Percentiles rank a stretch among this genome's conserved stretches.
Conservation (phyloP, 2,329 filamentous ascomycete species). For the Fusarium praegraminearum region DNA sequence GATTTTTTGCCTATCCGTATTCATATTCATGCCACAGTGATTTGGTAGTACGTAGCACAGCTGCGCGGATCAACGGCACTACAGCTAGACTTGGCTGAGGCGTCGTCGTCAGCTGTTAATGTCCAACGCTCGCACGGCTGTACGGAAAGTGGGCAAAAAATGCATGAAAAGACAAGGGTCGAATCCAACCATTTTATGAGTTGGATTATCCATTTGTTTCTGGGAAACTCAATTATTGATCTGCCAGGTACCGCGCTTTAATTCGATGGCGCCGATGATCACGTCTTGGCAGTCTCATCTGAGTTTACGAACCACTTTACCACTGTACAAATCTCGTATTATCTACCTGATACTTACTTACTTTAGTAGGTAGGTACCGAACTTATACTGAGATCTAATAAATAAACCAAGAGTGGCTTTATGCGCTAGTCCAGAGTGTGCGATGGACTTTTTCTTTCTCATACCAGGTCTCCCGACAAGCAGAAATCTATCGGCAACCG, state of each 20-base stretch:
- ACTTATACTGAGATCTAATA: background rate
- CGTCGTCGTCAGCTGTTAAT: slow-evolving; percentile 42
- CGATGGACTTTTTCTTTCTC: background rate
- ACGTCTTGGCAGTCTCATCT: slow-evolving; percentile 32
- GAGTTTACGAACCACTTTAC: slow-evolving; percentile 8
- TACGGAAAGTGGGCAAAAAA: slow-evolving; percentile 34
- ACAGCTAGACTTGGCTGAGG: slow-evolving; percentile 39
- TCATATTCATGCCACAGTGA: background rate
- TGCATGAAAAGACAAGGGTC: slow-evolving; percentile 24
- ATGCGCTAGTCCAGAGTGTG: background rate
- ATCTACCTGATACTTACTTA: too few species aligned
- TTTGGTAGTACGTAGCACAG: background rate
- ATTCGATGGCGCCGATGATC: slow-evolving; percentile 35
- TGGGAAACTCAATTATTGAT: slow-evolving; percentile 33
- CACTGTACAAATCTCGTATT: slow-evolving; percentile 22
- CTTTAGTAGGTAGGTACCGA: background rate
- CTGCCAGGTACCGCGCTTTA: slow-evolving; percentile 30
- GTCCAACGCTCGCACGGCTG: slow-evolving; percentile 12
- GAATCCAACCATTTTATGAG: slow-evolving; percentile 13
- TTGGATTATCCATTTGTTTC: slow-evolving; percentile 6
- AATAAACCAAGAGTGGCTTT: background rate
- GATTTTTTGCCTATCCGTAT: background rate
- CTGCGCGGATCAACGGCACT: slow-evolving; percentile 39
- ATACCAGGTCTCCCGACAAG: background rate
- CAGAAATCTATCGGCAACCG: background rate